Percentiles rank a stretch among this genome's conserved stretches.
These are phyloP conservation scores for Spergularia bocconei DNA, from an alignment of 148 eudicot genomes.

Conservation along the genomic window DNA sequence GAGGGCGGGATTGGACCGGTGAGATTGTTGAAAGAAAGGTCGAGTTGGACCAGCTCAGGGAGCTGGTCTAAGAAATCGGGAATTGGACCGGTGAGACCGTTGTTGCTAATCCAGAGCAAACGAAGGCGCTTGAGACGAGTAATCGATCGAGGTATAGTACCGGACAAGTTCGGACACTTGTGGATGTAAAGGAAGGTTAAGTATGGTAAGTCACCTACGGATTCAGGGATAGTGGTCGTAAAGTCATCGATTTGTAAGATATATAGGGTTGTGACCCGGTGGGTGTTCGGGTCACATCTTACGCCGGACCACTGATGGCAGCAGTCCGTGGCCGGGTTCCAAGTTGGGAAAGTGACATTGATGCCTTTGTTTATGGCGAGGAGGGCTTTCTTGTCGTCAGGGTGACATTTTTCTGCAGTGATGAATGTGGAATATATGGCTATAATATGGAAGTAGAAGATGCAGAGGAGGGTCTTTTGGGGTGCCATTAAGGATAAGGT, in stretches of 20 bases:
- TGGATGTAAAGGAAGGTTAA: conserved; percentile 25
- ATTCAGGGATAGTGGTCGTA: conserved; percentile 30
- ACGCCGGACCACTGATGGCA: conserved; percentile 33
- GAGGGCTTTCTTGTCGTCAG: too few relatives aligned
- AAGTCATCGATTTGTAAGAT: conserved; percentile 12
- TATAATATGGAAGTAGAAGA: too few relatives aligned
- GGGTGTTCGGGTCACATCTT: conserved; percentile 32
- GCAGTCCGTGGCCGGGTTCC: conserved; percentile 27
- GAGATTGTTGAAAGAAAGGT: conserved; percentile 26
- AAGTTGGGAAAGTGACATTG: too few relatives aligned
- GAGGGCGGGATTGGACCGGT: conserved; percentile 42
- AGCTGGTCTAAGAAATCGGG: conserved; percentile 18
- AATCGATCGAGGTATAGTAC: conserved; percentile 34
- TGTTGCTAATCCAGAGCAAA: conserved; percentile 25
- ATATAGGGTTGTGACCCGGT: conserved; percentile 30
- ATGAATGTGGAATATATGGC: too few relatives aligned
- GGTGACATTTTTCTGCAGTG: too few relatives aligned
- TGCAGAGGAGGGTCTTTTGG: too few relatives aligned
- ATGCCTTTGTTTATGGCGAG: too few relatives aligned
- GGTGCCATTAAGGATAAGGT: too few relatives aligned
- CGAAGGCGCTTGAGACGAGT: conserved; percentile 37
- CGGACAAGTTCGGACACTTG: conserved; percentile 37
- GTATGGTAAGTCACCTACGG: conserved; percentile 41
- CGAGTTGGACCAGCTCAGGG: not conserved
- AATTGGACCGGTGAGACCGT: conserved; percentile 37